Conservation (phyloP, 2,329 filamentous ascomycete genomes). For the Colletotrichum tanaceti region DNA sequence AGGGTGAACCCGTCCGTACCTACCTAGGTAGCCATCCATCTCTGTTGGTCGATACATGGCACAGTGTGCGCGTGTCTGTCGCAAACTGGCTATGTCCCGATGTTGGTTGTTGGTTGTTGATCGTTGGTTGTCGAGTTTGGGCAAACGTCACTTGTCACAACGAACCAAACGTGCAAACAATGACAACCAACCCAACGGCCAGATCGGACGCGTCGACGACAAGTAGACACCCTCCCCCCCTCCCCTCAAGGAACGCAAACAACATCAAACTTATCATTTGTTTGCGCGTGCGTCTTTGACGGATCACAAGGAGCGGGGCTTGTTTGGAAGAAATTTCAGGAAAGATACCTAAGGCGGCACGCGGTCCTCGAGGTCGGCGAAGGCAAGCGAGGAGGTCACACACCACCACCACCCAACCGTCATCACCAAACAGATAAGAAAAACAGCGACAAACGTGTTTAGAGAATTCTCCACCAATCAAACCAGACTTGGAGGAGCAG, state of each 20-base stretch:
- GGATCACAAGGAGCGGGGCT: background rate
- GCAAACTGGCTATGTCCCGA: background rate
- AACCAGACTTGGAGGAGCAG: too few species aligned
- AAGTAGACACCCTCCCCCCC: background rate
- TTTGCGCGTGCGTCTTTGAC: background rate
- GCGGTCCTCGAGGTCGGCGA: background rate
- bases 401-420: background rate
- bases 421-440: background rate
- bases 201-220: background rate
- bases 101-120: conserved; percentile 7
- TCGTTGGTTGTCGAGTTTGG: conserved; percentile 1
- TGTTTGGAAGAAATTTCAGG: background rate
- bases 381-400: background rate
- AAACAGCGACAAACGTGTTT: background rate
- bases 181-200: background rate
- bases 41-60: conserved; percentile 11
- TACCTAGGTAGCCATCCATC: too few species aligned
- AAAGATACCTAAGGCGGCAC: too few species aligned
- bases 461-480: background rate
- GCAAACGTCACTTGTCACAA: background rate
- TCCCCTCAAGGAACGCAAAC: background rate
- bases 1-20: background rate
- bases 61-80: conserved; percentile 11
- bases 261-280: background rate
- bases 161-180: background rate